Base-by-base conservation (phyloP, 768 basidiomycete species). In the Austroboletus eburneus region DNA sequence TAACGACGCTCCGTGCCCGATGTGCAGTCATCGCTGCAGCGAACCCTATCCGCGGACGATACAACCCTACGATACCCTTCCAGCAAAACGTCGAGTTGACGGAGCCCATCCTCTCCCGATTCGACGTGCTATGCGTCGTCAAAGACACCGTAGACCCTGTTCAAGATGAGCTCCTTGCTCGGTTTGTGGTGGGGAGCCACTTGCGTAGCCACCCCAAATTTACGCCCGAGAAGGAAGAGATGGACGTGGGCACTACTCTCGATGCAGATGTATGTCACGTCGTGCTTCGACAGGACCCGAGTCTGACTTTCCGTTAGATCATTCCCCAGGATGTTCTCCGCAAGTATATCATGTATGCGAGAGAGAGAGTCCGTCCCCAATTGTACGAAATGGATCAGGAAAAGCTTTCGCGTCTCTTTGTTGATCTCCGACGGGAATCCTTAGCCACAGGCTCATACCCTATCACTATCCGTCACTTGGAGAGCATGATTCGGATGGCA, bases 401-500 rank as follows among this genome's bases (percentile, higher is more conserved):
- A 62, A 98, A 98, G 70, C 78, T 98, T 20, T 75, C 93, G 6
- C 77, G 84, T n/a, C 79, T 99, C 35, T 99, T 96, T 65, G 85
- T 91, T 18, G 96, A 99, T 65, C 77, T 99, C 24, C 85, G 96
- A 29, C 86, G 93, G 52, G 96, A 99, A 64, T 98, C 95, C 5
- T 74, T 92, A 57, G 92, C 92, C 17, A 99, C 96, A 2, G 95
- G 95, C n/a, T 97, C 95, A 18, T 96, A 91, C 70, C 96, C 96
- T 2, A 96, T 99, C 64, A 99, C 96, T 9, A 87, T 98, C 40
- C 90, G 96, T 46, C 96, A 98, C 62, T 69, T 99, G 48, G 96
- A 99, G 71, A 95, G 92, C 64, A 96, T 96, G 90, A 98, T 99
- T 69, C 86, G 96, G 33, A 98, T 98, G 95, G 80, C 91, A 3